Percentiles rank a stretch among this genome's conserved stretches.
These are phyloP conservation scores for Pseudogymnoascus sp. DNA, from an alignment of 2,329 filamentous ascomycete species.

Conservation along the genomic window DNA sequence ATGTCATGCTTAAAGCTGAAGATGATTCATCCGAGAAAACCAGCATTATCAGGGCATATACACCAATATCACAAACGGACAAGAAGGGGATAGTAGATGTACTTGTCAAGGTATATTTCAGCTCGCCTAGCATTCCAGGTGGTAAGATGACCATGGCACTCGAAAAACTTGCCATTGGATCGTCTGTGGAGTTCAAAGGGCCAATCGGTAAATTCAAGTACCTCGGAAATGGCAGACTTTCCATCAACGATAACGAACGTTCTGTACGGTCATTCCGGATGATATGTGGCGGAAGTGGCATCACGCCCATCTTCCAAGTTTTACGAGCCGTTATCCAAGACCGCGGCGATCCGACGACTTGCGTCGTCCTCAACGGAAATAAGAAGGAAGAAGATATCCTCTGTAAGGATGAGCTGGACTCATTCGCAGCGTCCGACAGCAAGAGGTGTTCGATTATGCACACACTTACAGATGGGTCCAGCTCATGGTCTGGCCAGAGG, in stretches of 20 bases:
- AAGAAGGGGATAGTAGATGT: conserved; percentile 61
- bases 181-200: conserved; percentile 76
- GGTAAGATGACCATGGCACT: conserved; percentile 79
- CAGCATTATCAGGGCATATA: conserved; percentile 77
- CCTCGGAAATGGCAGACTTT: conserved; percentile 55
- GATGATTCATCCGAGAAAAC: conserved; percentile 56
- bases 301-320: conserved; percentile 87
- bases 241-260: conserved; percentile 48
- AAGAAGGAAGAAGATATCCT: conserved; percentile 73
- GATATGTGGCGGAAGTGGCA: conserved; percentile 81
- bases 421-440: conserved; percentile 43
- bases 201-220: conserved; percentile 84
- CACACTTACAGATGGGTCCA: conserved; percentile 55
- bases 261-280: conserved; percentile 65
- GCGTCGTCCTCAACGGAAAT: conserved; percentile 73
- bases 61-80: conserved; percentile 61
- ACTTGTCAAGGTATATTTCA: conserved; percentile 75
- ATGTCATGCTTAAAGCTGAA: conserved; percentile 73
- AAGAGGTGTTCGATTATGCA: conserved; percentile 58
- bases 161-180: conserved; percentile 62
- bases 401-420: conserved; percentile 63
- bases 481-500: conserved; percentile 57
- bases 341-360: conserved; percentile 52
- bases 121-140: conserved; percentile 47
- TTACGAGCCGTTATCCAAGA: conserved; percentile 65